These are phyloP conservation scores for Panaeolus cyanescens DNA, from an alignment of 768 basidiomycete genomes.

Conservation along the genomic window DNA sequence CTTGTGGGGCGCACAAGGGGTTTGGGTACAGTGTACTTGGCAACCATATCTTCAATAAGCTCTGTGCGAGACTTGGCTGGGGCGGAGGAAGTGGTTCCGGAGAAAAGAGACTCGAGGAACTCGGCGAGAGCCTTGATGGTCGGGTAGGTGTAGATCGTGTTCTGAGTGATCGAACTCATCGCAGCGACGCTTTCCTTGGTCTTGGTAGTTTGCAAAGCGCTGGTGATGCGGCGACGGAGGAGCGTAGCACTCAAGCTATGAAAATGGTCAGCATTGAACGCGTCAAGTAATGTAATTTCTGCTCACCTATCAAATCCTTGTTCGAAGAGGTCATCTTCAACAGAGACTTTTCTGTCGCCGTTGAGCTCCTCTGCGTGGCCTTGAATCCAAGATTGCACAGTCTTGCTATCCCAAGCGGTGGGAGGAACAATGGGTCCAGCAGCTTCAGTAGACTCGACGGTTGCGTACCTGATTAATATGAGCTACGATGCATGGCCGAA, in stretches of 20 bases:
- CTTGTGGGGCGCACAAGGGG: not conserved
- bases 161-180: constrained; percentile 29
- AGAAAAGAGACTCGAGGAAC: constrained; percentile 8
- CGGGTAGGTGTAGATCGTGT: constrained; percentile 28
- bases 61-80: constrained; percentile 15
- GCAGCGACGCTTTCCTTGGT: constrained; percentile 17
- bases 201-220: constrained; percentile 25
- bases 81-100: not conserved
- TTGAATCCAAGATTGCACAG: constrained; percentile 18
- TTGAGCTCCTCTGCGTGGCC: constrained; percentile 26
- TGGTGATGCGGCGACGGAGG: constrained; percentile 36
- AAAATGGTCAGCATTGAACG: not conserved
- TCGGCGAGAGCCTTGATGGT: constrained; percentile 23
- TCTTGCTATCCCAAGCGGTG: constrained; percentile 6
- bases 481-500: not conserved
- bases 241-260: constrained; percentile 24
- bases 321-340: constrained; percentile 25
- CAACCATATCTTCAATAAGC: constrained; percentile 22
- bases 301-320: constrained; percentile 28
- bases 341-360: constrained; percentile 16
- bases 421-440: constrained; percentile 7
- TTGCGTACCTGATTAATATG: not conserved
- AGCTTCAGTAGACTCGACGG: constrained; percentile 9
- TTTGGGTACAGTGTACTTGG: constrained; percentile 15
- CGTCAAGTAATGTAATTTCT: not conserved